These are phyloP conservation scores for Paramarasmius palmivorus DNA, from an alignment of 1,284 basidiomycete genomes.

Conservation along the genomic window DNA sequence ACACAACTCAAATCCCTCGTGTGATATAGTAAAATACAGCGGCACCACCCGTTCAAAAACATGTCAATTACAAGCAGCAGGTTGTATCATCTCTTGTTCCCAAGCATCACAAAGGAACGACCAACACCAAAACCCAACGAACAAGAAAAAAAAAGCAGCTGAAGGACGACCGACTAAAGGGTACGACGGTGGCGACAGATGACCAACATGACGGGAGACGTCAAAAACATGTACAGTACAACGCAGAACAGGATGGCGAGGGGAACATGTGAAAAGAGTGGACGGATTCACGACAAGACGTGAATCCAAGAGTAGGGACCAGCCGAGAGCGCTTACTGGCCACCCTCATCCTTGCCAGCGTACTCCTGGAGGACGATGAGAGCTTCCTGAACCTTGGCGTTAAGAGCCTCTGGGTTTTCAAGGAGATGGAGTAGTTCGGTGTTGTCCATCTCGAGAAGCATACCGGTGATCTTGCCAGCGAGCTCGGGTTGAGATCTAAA, in stretches of 20 bases:
- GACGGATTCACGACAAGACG: conserved; percentile 15
- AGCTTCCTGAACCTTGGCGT: conserved; percentile 88
- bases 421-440: conserved; percentile 85
- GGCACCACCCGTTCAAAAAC: conserved; percentile 6
- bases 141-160: conserved; percentile 22
- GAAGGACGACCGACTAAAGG: background rate
- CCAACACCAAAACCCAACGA: conserved; percentile 49
- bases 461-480: conserved; percentile 96
- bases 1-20: too few species aligned
- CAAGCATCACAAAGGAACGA: conserved; percentile 62
- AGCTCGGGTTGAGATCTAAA: conserved; percentile 76
- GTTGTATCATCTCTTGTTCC: conserved; percentile 57
- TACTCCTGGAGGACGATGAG: conserved; percentile 80
- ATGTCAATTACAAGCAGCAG: conserved; percentile 22
- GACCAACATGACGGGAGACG: conserved; percentile 22
- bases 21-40: background rate
- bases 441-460: conserved; percentile 98
- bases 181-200: conserved; percentile 18
- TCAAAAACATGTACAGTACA: conserved; percentile 33
- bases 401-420: conserved; percentile 79
- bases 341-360: conserved; percentile 49
- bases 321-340: conserved; percentile 10
- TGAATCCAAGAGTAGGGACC: conserved; percentile 7
- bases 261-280: conserved; percentile 33
- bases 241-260: conserved; percentile 24